Evolutionary conservation across 495 filamentous ascomycete species (phyloP).

Genomic region (Aspergillus homomorphus): DNA sequence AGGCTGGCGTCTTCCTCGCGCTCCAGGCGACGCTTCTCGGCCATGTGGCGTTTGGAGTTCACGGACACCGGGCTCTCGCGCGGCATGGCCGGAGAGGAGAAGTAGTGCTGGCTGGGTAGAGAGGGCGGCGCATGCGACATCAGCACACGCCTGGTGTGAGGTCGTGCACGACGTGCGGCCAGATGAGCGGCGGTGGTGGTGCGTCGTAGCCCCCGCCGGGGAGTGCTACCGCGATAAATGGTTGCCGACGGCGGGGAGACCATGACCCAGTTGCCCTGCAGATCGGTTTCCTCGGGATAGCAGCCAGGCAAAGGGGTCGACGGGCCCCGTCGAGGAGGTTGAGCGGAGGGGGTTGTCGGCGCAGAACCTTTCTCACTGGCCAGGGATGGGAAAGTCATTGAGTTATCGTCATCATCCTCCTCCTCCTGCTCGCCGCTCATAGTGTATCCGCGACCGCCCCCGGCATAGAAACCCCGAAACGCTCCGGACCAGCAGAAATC

Average conservation of each 20-base stretch:
- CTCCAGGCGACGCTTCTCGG: constrained; percentile 64
- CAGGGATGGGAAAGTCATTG: constrained; percentile 1
- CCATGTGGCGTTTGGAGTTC: constrained; percentile 67
- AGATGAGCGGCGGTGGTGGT: constrained; percentile 16
- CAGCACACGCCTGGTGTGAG: constrained; percentile 28
- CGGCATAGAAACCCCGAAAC: constrained; percentile 82
- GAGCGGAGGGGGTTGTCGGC: constrained; percentile 21
- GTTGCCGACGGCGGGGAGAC: constrained; percentile 41
- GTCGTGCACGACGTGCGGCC: constrained; percentile 21
- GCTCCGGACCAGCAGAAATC: constrained; percentile 73
- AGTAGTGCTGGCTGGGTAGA: constrained; percentile 36
- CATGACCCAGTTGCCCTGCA: constrained; percentile 70
- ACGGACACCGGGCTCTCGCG: constrained; percentile 45
- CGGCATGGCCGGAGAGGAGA: constrained; percentile 34
- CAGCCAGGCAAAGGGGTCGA: constrained; percentile 33
- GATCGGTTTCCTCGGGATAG: constrained; percentile 45
- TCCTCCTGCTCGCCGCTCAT: constrained; percentile 27
- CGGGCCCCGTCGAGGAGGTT: constrained; percentile 8
- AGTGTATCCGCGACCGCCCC: constrained; percentile 70
- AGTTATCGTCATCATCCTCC: too few relatives aligned
- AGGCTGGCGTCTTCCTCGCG: constrained; percentile 76
- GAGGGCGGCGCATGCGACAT: constrained; percentile 33
- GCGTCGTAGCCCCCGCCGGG: constrained; percentile 22
- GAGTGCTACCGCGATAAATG: constrained; percentile 19
- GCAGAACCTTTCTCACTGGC: constrained; percentile 25